Evolutionary conservation across 306 rosid genomes (phyloP).

Genomic region (Prosopis cineraria): DNA sequence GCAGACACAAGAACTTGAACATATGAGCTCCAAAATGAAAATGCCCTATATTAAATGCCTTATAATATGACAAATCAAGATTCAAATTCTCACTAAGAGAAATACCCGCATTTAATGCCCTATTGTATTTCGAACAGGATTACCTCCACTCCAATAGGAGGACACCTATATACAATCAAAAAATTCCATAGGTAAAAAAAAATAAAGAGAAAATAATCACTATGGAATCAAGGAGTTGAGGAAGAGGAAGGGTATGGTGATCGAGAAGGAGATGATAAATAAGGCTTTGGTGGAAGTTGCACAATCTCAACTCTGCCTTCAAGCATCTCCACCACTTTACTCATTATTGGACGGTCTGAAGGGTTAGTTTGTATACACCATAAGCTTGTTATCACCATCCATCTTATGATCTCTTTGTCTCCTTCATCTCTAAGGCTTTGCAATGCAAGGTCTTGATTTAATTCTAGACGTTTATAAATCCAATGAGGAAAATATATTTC

Average conservation of each 20-base stretch:
- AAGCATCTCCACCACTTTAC: background rate
- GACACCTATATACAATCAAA: too few relatives aligned
- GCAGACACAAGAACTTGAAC: too few relatives aligned
- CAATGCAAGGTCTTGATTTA: slow-evolving; percentile 21
- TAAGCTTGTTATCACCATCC: slow-evolving; percentile 36
- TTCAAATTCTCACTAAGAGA: too few relatives aligned
- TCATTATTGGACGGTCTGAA: background rate
- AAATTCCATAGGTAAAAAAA: too few relatives aligned
- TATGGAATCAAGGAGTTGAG: too few relatives aligned
- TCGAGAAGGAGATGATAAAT: background rate
- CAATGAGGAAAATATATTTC: slow-evolving; percentile 44
- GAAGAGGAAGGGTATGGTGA: background rate
- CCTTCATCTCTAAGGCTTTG: background rate
- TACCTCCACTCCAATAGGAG: too few relatives aligned
- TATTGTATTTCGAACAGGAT: too few relatives aligned
- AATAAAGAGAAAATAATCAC: too few relatives aligned
- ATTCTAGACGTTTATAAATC: slow-evolving; percentile 36
- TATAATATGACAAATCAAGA: too few relatives aligned
- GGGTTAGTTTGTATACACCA: slow-evolving; percentile 46
- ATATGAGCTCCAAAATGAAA: too few relatives aligned
- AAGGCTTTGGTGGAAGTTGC: background rate
- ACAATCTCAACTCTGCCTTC: background rate
- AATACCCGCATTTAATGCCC: too few relatives aligned
- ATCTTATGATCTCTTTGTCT: slow-evolving; percentile 12
- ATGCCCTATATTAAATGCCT: too few relatives aligned